A percentile compares a stretch with the other conserved stretches of the same genome.
Evolutionary conservation across 495 filamentous ascomycete genomes (phyloP).

Genomic region (Neurospora sp.): DNA sequence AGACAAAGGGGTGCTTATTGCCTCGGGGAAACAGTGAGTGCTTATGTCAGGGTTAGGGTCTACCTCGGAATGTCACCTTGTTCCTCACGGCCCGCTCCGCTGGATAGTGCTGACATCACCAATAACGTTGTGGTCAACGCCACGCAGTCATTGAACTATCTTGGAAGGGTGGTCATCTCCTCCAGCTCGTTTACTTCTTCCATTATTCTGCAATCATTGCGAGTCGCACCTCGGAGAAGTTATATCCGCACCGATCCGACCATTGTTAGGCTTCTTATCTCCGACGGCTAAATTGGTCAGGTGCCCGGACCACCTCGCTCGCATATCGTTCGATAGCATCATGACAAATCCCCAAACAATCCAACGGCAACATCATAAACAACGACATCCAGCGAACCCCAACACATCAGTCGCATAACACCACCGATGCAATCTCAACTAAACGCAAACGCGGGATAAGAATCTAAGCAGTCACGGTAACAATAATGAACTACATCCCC

Average conservation of each 20-base stretch:
- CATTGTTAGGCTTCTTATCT: background rate
- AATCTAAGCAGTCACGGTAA: no score
- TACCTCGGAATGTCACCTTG: background rate
- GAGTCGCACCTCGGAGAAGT: background rate
- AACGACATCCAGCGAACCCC: background rate
- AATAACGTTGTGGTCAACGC: background rate
- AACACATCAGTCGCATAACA: background rate
- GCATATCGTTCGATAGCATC: background rate
- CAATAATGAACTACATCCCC: background rate
- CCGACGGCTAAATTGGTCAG: background rate
- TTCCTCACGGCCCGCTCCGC: background rate
- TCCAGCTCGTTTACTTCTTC: background rate
- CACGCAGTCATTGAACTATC: background rate
- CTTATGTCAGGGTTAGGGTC: background rate
- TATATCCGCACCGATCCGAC: background rate
- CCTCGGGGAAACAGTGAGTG: background rate
- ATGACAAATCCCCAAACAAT: background rate
- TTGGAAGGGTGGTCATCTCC: background rate
- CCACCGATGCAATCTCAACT: accelerated
- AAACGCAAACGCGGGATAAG: no score
- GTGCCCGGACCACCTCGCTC: background rate
- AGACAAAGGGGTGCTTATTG: background rate
- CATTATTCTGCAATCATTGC: no score
- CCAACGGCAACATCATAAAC: background rate
- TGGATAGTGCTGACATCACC: background rate